Evolutionary conservation across 2,329 filamentous ascomycete genomes (phyloP).

Genomic region (Colletotrichum tamarilloi): DNA sequence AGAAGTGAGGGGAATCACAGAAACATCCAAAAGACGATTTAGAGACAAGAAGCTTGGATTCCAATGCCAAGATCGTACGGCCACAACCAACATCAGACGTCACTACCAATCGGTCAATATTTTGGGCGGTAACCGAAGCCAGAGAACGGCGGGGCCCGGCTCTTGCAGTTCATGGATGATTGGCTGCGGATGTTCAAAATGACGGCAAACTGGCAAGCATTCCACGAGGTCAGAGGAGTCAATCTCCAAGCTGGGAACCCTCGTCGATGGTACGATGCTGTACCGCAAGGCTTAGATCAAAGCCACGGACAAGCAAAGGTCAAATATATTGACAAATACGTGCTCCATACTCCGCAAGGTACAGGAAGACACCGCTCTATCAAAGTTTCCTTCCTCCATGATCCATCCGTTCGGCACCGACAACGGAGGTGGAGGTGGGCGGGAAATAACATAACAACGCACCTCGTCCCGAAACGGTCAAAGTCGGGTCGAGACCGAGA

Average conservation of each 20-base stretch:
- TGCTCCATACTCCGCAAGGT: neutral
- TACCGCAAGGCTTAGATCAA: neutral
- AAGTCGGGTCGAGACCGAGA: slow-evolving; percentile 2
- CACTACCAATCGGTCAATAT: slow-evolving; percentile 20
- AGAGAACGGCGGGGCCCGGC: neutral
- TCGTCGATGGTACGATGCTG: neutral
- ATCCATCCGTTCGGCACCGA: neutral
- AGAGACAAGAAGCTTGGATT: neutral
- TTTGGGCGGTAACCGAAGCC: slow-evolving; percentile 9
- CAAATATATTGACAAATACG: slow-evolving; percentile 6
- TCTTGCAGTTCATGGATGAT: neutral
- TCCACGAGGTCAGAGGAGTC: slow-evolving; percentile 17
- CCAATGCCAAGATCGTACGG: slow-evolving; percentile 4
- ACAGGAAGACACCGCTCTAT: neutral
- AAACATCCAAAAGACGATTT: neutral
- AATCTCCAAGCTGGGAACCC: slow-evolving; percentile 15
- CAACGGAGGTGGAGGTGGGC: neutral
- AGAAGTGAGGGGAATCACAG: neutral
- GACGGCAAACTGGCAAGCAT: slow-evolving; percentile 17
- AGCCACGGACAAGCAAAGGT: neutral
- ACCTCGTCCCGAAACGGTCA: neutral
- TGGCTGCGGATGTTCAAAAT: slow-evolving; percentile 6
- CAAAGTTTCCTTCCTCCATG: neutral
- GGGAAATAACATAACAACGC: neutral
- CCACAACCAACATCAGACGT: slow-evolving; percentile 11